Evolutionary conservation across 805 yeast genomes (phyloP).

Genomic region (Kodamaea neixiangensis): DNA sequence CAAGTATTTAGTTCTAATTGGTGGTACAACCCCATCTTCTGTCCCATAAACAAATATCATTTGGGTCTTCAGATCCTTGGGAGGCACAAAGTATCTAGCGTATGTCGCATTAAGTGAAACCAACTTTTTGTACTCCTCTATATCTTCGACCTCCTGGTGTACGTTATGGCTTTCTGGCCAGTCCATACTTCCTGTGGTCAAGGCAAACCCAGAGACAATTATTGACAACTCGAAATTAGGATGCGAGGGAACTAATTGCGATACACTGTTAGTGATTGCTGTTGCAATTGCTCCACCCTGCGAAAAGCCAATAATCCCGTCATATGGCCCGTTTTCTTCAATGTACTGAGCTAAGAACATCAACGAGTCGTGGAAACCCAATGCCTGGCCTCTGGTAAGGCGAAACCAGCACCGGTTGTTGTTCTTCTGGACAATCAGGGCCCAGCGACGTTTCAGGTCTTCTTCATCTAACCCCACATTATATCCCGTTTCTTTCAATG

Average conservation of each 20-base stretch:
- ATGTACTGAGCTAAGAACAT: slow-evolving; percentile 29
- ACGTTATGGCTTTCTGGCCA: neutral
- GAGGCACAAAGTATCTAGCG: slow-evolving; percentile 20
- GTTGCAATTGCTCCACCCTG: slow-evolving; percentile 46
- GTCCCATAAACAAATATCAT: slow-evolving; percentile 32
- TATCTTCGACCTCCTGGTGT: slow-evolving; percentile 21
- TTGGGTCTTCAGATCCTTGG: slow-evolving; percentile 18
- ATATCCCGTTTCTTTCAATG: slow-evolving; percentile 32
- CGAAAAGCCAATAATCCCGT: slow-evolving; percentile 44
- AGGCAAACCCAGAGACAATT: slow-evolving; percentile 38
- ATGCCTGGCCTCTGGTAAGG: slow-evolving; percentile 22
- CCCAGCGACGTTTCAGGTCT: slow-evolving; percentile 34
- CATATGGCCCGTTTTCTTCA: slow-evolving; percentile 40
- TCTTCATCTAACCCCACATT: slow-evolving; percentile 22
- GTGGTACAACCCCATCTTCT: slow-evolving; percentile 35
- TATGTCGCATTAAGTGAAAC: slow-evolving; percentile 23
- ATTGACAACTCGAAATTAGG: slow-evolving; percentile 30
- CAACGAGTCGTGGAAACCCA: slow-evolving; percentile 32
- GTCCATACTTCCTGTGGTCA: slow-evolving; percentile 25
- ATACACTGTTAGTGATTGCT: slow-evolving; percentile 26
- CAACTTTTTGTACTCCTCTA: slow-evolving; percentile 21
- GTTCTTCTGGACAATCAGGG: slow-evolving; percentile 25
- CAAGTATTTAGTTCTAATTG: slow-evolving; percentile 29
- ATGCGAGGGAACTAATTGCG: slow-evolving; percentile 23
- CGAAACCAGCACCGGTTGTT: slow-evolving; percentile 42